A percentile compares a stretch with the other conserved stretches of the same genome.
These are phyloP conservation scores for Amanita molliuscula DNA, from an alignment of 768 basidiomycete species.

Conservation along the genomic window DNA sequence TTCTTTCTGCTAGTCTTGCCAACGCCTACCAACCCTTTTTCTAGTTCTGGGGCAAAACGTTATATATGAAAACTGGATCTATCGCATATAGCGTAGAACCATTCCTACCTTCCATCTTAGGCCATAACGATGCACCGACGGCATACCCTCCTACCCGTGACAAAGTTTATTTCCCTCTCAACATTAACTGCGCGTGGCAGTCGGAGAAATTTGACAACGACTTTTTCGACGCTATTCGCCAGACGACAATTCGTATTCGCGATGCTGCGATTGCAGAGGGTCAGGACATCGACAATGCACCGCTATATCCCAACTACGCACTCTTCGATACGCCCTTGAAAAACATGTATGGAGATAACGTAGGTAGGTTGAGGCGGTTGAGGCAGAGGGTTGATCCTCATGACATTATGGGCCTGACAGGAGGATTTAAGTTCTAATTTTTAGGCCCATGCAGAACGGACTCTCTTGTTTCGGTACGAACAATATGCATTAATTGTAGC, in stretches of 20 bases:
- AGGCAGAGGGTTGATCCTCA: conserved; percentile 32
- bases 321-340: conserved; percentile 30
- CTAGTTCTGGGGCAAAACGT: not conserved
- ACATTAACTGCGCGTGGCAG: conserved; percentile 16
- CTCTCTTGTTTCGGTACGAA: too few species aligned
- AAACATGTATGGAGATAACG: conserved; percentile 30
- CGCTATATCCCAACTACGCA: conserved; percentile 31
- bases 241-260: conserved; percentile 24
- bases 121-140: conserved; percentile 22
- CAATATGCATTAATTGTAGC: too few species aligned
- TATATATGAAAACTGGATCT: not conserved
- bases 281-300: conserved; percentile 22
- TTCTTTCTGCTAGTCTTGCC: not conserved
- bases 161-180: conserved; percentile 17
- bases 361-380: conserved; percentile 22
- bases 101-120: conserved; percentile 29
- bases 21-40: not conserved
- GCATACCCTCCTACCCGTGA: conserved; percentile 32
- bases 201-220: conserved; percentile 10
- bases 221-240: conserved; percentile 23
- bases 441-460: too few species aligned
- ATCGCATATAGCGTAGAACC: conserved; percentile 33
- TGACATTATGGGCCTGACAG: conserved; percentile 41
- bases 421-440: conserved; percentile 36
- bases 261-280: conserved; percentile 21